These are phyloP conservation scores for Fusarium agapanthi DNA, from an alignment of 2,329 filamentous ascomycete genomes.

Conservation along the genomic window DNA sequence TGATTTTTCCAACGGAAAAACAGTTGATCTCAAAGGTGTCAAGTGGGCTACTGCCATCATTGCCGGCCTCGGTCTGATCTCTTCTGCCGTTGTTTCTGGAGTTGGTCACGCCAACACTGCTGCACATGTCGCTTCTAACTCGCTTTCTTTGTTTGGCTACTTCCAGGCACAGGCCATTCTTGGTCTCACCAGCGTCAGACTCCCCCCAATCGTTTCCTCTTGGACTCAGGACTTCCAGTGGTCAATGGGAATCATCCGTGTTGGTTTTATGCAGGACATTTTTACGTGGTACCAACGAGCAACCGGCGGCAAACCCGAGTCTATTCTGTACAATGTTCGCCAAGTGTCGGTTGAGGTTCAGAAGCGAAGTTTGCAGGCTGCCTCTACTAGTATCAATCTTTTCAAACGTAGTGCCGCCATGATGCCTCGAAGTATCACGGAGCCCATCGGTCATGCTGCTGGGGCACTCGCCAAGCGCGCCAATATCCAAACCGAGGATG, in stretches of 20 bases:
- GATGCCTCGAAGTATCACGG: conserved; percentile 54
- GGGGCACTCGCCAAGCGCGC: conserved; percentile 60
- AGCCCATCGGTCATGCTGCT: conserved; percentile 51
- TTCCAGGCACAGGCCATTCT: conserved; percentile 95
- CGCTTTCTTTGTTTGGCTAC: conserved; percentile 91
- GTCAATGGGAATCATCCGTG: conserved; percentile 94
- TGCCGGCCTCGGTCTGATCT: conserved; percentile 81
- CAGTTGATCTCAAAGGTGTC: conserved; percentile 86
- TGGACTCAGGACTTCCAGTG: conserved; percentile 99
- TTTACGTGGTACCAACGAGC: conserved; percentile 96
- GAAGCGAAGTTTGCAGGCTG: conserved; percentile 61
- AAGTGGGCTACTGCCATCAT: conserved; percentile 92
- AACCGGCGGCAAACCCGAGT: conserved; percentile 86
- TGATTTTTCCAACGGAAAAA: conserved; percentile 88
- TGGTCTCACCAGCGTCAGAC: conserved; percentile 80
- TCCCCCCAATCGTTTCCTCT: conserved; percentile 87
- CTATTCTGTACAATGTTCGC: conserved; percentile 78
- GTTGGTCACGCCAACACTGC: conserved; percentile 93
- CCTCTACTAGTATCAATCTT: conserved; percentile 53
- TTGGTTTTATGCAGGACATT: conserved; percentile 87
- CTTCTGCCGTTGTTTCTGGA: conserved; percentile 88
- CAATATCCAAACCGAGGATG: conserved; percentile 62
- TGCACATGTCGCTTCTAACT: conserved; percentile 92
- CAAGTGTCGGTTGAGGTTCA: conserved; percentile 82
- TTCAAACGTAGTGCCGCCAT: conserved; percentile 65